Evolutionary conservation across 305 asterid species (phyloP), one percentile per base, ranked within the genome.

Genomic region (Fraxinus paxiana): DNA sequence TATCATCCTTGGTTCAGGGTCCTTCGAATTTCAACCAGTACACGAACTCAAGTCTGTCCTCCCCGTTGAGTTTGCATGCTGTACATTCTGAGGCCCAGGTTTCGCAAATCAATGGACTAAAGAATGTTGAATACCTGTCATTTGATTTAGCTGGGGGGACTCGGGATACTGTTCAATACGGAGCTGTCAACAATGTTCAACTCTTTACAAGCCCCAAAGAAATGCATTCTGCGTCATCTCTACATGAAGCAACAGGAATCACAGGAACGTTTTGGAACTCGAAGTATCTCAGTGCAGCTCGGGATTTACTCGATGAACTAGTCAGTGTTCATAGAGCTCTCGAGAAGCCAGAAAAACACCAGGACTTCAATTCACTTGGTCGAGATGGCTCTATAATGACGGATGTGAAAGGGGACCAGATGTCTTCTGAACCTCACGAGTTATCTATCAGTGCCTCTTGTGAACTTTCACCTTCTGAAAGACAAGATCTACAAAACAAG

Each of bases 231-330:
- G 75, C 76, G n/a, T 83, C 87, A 26, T 72, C 81, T 54, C 67
- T 81, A 9, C 84, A 83, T 72, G 88, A 79, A 12, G 85, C 54
- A 46, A 80, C 86, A 31, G 82, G 80, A 31, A 69, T 81, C 76
- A 63, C 85, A n/a, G 90, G 90, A 17, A 79, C 80, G 8, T 76
- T 88, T 61, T 84, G 86, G 82, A 85, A 83, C 79, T 89, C 93
- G 15, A 90, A 82, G 63, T 90, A 88, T 86, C 90, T 90, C 33
- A 90, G 84, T 84, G 95, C 89, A 41, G 89, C 88, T 78, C 93
- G 89, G 56, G 92, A 90, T 76, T 82, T 93, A 43, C 92, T 93
- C 3, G 90, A 88, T 43, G 97, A 93, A 82, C 73, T 92, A n/a
- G 93, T 89, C 59, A 89, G 84, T 82, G 87, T 93, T 61, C 89